Percentiles rank a stretch among this genome's conserved stretches.
phyloP scores from a whole-genome alignment of 2,329 filamentous ascomycete genomes.

The Talaromyces sp. region DNA sequence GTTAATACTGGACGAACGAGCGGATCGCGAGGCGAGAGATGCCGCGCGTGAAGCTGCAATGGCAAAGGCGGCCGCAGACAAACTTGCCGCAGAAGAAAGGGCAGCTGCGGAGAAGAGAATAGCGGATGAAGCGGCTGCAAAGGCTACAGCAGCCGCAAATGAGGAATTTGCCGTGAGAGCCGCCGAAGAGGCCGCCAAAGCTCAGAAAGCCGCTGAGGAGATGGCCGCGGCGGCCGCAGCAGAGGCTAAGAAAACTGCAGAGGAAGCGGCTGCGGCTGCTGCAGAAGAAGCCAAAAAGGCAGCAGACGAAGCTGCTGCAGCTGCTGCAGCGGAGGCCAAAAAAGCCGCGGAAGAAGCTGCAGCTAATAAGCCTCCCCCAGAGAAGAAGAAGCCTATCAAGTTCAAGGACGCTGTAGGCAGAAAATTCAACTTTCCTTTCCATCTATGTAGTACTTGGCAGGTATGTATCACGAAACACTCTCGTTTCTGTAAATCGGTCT shows the following conservation, averaged over 20 bases:
- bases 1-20: constrained; percentile 45
- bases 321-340: constrained; percentile 40
- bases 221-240: constrained; percentile 30
- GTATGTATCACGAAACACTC: constrained; percentile 46
- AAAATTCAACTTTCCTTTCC: constrained; percentile 88
- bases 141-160: constrained; percentile 40
- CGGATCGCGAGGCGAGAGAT: constrained; percentile 36
- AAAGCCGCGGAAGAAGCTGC: constrained; percentile 25
- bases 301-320: constrained; percentile 44
- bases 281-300: constrained; percentile 43
- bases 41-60: constrained; percentile 37
- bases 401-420: constrained; percentile 89
- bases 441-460: constrained; percentile 76
- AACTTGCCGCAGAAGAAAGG: constrained; percentile 27
- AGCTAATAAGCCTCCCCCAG: constrained; percentile 41
- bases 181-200: constrained; percentile 39
- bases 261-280: constrained; percentile 34
- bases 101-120: constrained; percentile 38
- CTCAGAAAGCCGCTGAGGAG: constrained; percentile 36
- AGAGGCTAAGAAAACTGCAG: constrained; percentile 44
- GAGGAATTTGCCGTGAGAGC: constrained; percentile 38
- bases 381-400: constrained; percentile 67
- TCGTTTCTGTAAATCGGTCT: constrained; percentile 1
- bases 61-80: constrained; percentile 48
- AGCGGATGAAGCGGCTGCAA: constrained; percentile 34